These are phyloP conservation scores for Micractinium conductrix DNA, from an alignment of 139 green algal genomes.

Conservation along the genomic window DNA sequence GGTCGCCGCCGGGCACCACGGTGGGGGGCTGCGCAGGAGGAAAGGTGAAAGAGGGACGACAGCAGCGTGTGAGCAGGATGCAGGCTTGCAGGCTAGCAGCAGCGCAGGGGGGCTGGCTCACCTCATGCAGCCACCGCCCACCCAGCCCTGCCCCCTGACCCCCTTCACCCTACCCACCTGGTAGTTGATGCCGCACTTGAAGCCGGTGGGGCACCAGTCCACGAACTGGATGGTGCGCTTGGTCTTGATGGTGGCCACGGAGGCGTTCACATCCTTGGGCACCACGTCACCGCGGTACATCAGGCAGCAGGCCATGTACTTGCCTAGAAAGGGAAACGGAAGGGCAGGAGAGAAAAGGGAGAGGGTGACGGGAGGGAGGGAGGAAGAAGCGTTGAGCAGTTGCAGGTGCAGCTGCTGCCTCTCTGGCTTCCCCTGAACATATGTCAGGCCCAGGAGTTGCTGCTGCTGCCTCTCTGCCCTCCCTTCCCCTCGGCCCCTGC, in stretches of 20 bases:
- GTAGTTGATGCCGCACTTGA: conserved; percentile 99
- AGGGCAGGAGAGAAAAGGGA: neutral
- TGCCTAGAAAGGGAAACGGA: conserved; percentile 83
- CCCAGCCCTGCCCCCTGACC: too few species aligned
- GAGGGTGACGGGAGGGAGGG: neutral
- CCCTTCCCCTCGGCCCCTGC: conserved; percentile 9
- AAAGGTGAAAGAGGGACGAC: too few species aligned
- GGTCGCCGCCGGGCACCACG: conserved; percentile 95
- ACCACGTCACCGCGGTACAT: conserved; percentile 99
- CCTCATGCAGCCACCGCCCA: too few species aligned
- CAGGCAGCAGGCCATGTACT: conserved; percentile 99
- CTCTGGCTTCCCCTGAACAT: too few species aligned
- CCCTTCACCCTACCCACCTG: too few species aligned
- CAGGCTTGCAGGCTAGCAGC: too few species aligned
- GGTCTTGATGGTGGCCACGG: conserved; percentile 98
- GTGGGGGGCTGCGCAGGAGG: too few species aligned
- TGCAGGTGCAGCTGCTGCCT: neutral
- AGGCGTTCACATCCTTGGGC: conserved; percentile 98
- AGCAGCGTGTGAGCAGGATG: too few species aligned
- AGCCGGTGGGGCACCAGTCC: conserved; percentile 99
- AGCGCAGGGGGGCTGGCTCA: too few species aligned
- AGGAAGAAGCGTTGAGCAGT: neutral
- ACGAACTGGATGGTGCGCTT: conserved; percentile 98
- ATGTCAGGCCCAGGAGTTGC: too few species aligned
- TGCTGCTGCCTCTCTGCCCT: too few species aligned